Evolutionary conservation across 768 basidiomycete species (phyloP), one percentile per base, ranked within the genome.

Genomic region (Macrolepiota dolichaula): DNA sequence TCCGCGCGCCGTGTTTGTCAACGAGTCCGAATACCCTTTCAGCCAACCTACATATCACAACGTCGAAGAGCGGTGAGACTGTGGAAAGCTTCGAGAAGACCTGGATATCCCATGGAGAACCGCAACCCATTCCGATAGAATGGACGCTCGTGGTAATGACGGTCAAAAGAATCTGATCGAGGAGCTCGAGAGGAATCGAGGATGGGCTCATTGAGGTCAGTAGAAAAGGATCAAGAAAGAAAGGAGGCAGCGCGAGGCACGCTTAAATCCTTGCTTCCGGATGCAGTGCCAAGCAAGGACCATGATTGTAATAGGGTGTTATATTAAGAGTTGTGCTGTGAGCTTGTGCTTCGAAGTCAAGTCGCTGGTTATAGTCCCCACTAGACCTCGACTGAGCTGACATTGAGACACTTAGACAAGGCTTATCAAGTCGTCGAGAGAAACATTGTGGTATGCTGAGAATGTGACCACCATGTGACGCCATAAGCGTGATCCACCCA

Each of bases 141-240:
- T 58, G 57, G 11, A 58, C n/a, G n/a, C 49, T 58, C 13, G 36
- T 24, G 35, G 49, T 51, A 51, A 50, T 47, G 9, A 51, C 46
- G 9, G 22, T 38, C 35, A 58, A 25, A 22, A 58, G 35, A n/a
- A 58, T 58, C 12, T 49, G 13, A 35, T 58, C 27, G 2, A 58
- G 57, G 35, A 58, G 44, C 36, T 58, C 57, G 5, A 27, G 32
- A 15, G 57, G 57, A 11, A 58, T 32, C 3, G 10, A 6, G n/a
- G 3, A 6, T n/a, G 36, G 17, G 15, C 7, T 12, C 46, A 58
- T 49, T 15, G 24, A 29, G 38, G 42, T 7, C 7, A 32, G 10
- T 7, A 36, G 17, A 25, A 7, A 29, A 17, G 9, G 13, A 22
- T 29, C 6, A 22, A 15, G 27, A 13, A 27, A 19, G 24, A 11